These are phyloP conservation scores for Cucumis hystrix DNA, from an alignment of 306 rosid genomes.

Conservation along the genomic window DNA sequence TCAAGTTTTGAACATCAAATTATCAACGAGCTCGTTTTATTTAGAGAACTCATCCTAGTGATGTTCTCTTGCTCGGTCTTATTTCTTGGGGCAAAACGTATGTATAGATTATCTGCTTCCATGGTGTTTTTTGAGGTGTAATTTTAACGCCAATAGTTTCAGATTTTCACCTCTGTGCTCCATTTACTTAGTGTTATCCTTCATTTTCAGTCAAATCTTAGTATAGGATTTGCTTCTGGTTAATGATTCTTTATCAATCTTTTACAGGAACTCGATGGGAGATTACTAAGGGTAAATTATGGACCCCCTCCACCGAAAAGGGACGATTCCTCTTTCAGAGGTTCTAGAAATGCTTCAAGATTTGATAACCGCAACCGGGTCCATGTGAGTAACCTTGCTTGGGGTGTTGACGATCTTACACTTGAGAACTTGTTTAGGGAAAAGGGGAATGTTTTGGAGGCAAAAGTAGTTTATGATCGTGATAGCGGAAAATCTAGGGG, in stretches of 20 bases:
- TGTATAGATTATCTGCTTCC: not conserved
- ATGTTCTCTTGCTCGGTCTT: not conserved
- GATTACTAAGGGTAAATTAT: slow-evolving; percentile 64
- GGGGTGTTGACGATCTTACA: slow-evolving; percentile 82
- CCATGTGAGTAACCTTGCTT: slow-evolving; percentile 78
- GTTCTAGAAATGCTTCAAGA: slow-evolving; percentile 15
- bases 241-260: not conserved
- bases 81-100: not conserved
- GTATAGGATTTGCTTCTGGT: slow-evolving; percentile 2
- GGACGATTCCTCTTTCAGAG: slow-evolving; percentile 31
- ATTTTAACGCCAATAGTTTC: not conserved
- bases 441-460: slow-evolving; percentile 77
- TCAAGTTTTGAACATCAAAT: not conserved
- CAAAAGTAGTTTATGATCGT: slow-evolving; percentile 80
- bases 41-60: not conserved
- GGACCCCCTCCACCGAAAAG: slow-evolving; percentile 70
- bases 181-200: not conserved
- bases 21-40: not conserved
- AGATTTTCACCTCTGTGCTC: not conserved
- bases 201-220: not conserved
- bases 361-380: slow-evolving; percentile 37
- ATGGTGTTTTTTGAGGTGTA: not conserved
- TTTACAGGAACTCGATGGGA: slow-evolving; percentile 65
- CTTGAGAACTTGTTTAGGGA: slow-evolving; percentile 63
- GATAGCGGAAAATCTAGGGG: slow-evolving; percentile 98